These are phyloP conservation scores for Vitis amurensis DNA, from an alignment of 164 flowering plant species.

Conservation along the genomic window DNA sequence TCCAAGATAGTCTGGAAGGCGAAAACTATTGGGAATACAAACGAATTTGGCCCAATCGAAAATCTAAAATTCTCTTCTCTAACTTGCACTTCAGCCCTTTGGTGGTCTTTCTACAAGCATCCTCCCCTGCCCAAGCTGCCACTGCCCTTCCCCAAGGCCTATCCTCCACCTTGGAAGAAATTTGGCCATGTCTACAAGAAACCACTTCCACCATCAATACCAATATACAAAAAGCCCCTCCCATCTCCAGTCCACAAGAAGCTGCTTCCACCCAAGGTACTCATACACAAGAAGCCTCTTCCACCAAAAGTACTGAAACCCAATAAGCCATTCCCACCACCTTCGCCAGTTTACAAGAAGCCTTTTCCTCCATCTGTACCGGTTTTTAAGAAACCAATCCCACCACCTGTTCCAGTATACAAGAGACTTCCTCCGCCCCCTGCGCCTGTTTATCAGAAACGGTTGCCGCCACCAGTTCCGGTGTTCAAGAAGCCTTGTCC, in stretches of 20 bases:
- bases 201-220: constrained; percentile 12
- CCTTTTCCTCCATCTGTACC: background rate
- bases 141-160: constrained; percentile 3
- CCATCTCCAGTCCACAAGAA: constrained; percentile 26
- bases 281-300: constrained; percentile 16
- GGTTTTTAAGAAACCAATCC: background rate
- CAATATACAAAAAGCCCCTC: constrained; percentile 8
- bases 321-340: background rate
- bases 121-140: constrained; percentile 35
- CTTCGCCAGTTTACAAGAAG: constrained; percentile 6
- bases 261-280: constrained; percentile 25
- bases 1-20: constrained; percentile 49
- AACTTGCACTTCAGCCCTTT: constrained; percentile 61
- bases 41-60: constrained; percentile 36
- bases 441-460: constrained; percentile 1
- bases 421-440: background rate
- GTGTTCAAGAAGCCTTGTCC: background rate
- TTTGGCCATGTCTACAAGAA: background rate
- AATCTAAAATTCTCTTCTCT: constrained; percentile 59
- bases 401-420: background rate
- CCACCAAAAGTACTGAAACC: constrained; percentile 16
- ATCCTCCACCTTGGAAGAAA: background rate
- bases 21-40: constrained; percentile 33
- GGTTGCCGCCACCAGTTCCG: constrained; percentile 1
- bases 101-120: constrained; percentile 52